Base-by-base conservation (phyloP, 148 eudicot genomes). In the Pouteria glomerata region DNA sequence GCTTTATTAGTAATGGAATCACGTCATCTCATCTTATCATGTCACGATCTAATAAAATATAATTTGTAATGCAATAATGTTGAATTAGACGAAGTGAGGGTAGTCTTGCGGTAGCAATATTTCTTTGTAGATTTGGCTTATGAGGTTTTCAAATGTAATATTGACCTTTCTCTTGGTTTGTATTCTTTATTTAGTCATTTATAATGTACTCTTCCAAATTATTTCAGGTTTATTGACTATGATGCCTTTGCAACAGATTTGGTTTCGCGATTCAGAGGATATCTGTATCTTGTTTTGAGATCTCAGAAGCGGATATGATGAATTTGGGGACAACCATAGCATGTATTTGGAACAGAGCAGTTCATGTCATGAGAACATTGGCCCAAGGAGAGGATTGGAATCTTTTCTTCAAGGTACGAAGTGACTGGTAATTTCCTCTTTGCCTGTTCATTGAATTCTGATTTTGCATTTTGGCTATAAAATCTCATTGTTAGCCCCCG, bases 361-460 rank as follows among this genome's bases (percentile, higher is more conserved):
- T 80, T 57, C 68, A 69, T 59, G 33, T 85, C 44, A 73, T 71
- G 47, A 82, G 75, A 66, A 70, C 84, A 64, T 69, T 95, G 76
- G 85, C 89, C 52, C 80, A 76, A 73, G 98, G 97, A 74, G 87
- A 86, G 73, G 96, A 91, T 68, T 95, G 98, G 97, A 72, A 60
- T 77, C 75, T 80, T 42, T 87, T 91, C 73, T 66, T 91, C 6
- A 85, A 89, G 98, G 98, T 95, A 85, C 53, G 73, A 14, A 26
- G 23, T 62, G 26, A 30, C 21, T n/a, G 21, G 19, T 61, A 23
- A 26, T 21, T 66, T 27, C 37, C 45, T 31, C 8, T 4, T 14
- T 71, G 37, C 21, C 26, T 14, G 63, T 15, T 30, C 48, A 59
- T 7, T 30, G 35, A 21, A 21, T n/a, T 31, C 35, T 59, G 42